Evolutionary conservation across 73 alveolate species (phyloP).

Genomic region (Urostyla sp.): DNA sequence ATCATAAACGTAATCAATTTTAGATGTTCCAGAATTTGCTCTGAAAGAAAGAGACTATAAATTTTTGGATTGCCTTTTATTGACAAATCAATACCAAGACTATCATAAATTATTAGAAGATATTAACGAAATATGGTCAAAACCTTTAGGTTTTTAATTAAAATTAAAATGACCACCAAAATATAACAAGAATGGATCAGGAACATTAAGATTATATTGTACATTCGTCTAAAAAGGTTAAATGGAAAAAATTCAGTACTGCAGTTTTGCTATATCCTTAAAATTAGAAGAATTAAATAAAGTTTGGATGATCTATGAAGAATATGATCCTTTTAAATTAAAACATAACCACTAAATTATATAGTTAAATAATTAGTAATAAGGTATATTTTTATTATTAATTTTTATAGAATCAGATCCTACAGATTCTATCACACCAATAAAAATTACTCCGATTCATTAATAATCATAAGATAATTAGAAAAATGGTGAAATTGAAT

Average conservation of each 20-base stretch:
- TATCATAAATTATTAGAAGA: constrained; percentile 33
- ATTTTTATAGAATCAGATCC: too few species aligned
- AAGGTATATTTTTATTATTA: too few species aligned
- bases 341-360: neutral
- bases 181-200: constrained; percentile 46
- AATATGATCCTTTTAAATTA: constrained; percentile 17
- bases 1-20: neutral
- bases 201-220: constrained; percentile 46
- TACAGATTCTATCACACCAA: neutral
- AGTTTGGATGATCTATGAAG: constrained; percentile 53
- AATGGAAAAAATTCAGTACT: neutral
- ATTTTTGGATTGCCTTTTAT: constrained; percentile 10
- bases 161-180: constrained; percentile 54
- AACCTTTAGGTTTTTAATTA: constrained; percentile 31
- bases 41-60: neutral
- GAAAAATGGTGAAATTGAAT: neutral
- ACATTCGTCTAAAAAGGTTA: neutral
- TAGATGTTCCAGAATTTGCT: neutral
- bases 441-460: neutral
- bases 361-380: too few species aligned
- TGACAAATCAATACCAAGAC: constrained; percentile 11
- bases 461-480: neutral
- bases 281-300: constrained; percentile 14
- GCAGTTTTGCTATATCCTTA: constrained; percentile 54
- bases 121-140: constrained; percentile 51